A percentile compares a stretch with the other conserved stretches of the same genome.
Evolutionary conservation across 495 filamentous ascomycete genomes (phyloP).

Genomic region (Coniosporium apollinis): DNA sequence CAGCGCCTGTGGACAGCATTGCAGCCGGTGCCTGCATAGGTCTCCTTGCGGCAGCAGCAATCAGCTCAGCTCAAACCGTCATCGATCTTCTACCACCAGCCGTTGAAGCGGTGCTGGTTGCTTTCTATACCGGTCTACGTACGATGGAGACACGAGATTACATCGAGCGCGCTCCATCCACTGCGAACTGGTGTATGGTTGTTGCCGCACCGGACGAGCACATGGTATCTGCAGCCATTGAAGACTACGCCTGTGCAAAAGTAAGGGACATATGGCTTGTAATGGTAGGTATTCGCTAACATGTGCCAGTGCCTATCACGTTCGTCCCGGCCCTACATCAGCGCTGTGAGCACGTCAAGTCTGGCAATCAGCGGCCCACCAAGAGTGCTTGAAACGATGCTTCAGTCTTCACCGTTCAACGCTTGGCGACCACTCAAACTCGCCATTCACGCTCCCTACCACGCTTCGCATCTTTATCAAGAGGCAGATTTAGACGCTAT

Average conservation of each 20-base stretch:
- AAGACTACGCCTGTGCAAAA: conserved; percentile 7
- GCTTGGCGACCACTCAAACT: conserved; percentile 2
- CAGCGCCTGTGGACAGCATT: neutral
- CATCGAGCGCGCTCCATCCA: conserved; percentile 1
- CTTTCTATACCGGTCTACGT: conserved; percentile 10
- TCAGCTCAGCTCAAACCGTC: conserved; percentile 6
- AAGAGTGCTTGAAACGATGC: conserved; percentile 2
- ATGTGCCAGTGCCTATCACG: conserved; percentile 2
- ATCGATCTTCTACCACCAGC: conserved; percentile 9
- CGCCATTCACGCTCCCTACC: conserved; percentile 14
- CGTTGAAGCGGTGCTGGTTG: conserved; percentile 10
- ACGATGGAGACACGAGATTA: conserved; percentile 6
- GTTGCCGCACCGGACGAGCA: conserved; percentile 2
- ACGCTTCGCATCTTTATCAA: conserved; percentile 18
- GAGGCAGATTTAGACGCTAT: conserved; percentile 11
- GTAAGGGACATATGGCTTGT: neutral
- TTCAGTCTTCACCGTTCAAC: conserved; percentile 4
- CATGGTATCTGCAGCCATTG: conserved; percentile 3
- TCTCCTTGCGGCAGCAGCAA: conserved; percentile 10
- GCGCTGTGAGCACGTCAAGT: conserved; percentile 5
- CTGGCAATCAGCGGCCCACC: conserved; percentile 10
- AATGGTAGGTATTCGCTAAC: neutral
- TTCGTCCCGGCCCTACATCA: conserved; percentile 8
- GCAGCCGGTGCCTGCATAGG: conserved; percentile 4
- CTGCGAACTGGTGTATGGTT: conserved; percentile 7